These are phyloP conservation scores for Yamadazyma spencermartinsiae DNA, from an alignment of 1,139 yeast species.

Conservation along the genomic window DNA sequence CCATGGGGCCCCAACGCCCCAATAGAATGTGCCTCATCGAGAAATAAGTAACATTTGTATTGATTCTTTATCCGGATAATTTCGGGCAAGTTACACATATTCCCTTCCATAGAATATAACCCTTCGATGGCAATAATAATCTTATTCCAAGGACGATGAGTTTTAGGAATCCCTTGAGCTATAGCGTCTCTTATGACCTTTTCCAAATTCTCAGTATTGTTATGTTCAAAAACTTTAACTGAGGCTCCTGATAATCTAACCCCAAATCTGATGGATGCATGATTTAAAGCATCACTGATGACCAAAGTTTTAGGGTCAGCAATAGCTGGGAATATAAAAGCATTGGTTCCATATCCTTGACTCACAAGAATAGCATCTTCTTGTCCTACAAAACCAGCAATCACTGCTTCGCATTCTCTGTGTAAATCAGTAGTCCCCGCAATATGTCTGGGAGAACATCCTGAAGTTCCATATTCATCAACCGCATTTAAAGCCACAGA, in stretches of 20 bases:
- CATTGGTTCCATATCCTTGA: constrained; percentile 97
- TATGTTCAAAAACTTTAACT: constrained; percentile 89
- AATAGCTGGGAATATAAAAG: constrained; percentile 80
- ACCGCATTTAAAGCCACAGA: constrained; percentile 68
- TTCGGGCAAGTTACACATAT: constrained; percentile 81
- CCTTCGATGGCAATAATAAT: constrained; percentile 95
- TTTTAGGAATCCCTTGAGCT: constrained; percentile 94
- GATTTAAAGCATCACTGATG: constrained; percentile 91
- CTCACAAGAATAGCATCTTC: constrained; percentile 85
- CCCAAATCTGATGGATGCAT: constrained; percentile 94
- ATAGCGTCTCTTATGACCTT: constrained; percentile 80
- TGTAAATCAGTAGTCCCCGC: constrained; percentile 82
- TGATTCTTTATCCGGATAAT: constrained; percentile 74
- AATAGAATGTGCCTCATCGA: constrained; percentile 97
- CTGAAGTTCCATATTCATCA: constrained; percentile 69
- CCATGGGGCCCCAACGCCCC: constrained; percentile 97
- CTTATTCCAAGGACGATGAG: constrained; percentile 97
- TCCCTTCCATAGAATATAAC: constrained; percentile 97
- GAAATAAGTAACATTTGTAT: constrained; percentile 85
- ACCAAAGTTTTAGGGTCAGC: constrained; percentile 88
- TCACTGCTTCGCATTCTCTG: constrained; percentile 65
- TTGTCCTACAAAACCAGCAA: constrained; percentile 88
- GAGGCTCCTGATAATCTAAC: constrained; percentile 91
- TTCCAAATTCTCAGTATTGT: constrained; percentile 83
- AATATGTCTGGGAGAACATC: constrained; percentile 73